Percentiles rank a stretch among this genome's conserved stretches.
Evolutionary conservation across 108 stramenopile species (phyloP).

Genomic region (Pseudonitzschia delicatissima): DNA sequence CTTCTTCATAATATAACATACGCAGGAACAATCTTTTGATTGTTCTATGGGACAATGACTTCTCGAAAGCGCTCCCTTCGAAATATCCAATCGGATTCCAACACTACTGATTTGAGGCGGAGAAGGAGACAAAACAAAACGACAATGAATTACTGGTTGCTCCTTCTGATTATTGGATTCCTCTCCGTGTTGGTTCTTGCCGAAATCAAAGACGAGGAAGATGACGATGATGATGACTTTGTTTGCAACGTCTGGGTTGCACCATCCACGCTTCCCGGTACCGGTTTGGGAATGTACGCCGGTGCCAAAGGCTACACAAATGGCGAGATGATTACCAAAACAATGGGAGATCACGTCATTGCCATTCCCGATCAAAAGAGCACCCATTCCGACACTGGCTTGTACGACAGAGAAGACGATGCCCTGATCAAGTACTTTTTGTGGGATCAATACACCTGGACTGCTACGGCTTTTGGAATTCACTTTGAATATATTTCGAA

Average conservation of each 20-base stretch:
- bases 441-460: slow-evolving; percentile 46
- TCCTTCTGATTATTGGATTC: too few relatives aligned
- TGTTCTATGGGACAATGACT: too few relatives aligned
- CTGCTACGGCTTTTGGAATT: background rate
- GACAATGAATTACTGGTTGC: too few relatives aligned
- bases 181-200: too few relatives aligned
- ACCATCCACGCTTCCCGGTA: slow-evolving; percentile 53
- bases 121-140: too few relatives aligned
- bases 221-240: background rate
- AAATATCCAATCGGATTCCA: too few relatives aligned
- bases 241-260: slow-evolving; percentile 62
- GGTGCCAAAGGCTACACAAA: slow-evolving; percentile 34
- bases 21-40: too few relatives aligned
- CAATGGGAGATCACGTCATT: slow-evolving; percentile 35
- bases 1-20: too few relatives aligned
- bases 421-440: slow-evolving; percentile 23
- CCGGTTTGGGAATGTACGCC: slow-evolving; percentile 74
- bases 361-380: slow-evolving; percentile 35
- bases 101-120: too few relatives aligned
- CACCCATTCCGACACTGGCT: slow-evolving; percentile 1
- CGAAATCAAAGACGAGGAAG: background rate
- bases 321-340: slow-evolving; percentile 24
- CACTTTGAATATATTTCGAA: slow-evolving; percentile 14
- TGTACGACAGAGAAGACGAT: background rate
- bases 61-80: too few relatives aligned